phyloP scores from a whole-genome alignment of 495 filamentous ascomycete species.

The Daldinia loculata region DNA sequence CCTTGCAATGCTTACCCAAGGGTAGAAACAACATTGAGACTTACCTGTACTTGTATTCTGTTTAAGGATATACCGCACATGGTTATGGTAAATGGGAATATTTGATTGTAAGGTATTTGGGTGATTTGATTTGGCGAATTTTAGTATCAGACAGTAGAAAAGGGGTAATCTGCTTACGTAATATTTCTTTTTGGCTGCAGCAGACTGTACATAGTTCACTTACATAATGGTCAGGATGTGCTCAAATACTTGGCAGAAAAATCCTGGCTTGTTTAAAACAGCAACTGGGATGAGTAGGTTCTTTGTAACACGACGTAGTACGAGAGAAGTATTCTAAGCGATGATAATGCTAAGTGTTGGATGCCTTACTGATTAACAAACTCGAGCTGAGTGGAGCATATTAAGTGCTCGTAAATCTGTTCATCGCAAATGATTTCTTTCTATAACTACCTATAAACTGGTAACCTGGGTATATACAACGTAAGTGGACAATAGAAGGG shows the following conservation, averaged over 20 bases:
- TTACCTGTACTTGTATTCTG: no score
- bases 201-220: not conserved
- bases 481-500: constrained; percentile 24
- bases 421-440: constrained; percentile 17
- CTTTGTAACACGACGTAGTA: not conserved
- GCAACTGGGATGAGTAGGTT: not conserved
- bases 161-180: not conserved
- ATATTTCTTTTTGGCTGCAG: not conserved
- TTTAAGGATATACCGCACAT: no score
- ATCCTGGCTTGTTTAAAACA: not conserved
- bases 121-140: not conserved
- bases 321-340: not conserved
- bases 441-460: constrained; percentile 14
- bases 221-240: not conserved
- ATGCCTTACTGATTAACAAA: constrained; percentile 1
- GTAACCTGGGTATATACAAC: constrained; percentile 40
- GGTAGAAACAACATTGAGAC: no score
- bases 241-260: not conserved
- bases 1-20: no score
- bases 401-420: constrained; percentile 4
- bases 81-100: not conserved
- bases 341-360: not conserved
- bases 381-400: not conserved
- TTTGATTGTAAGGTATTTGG: not conserved
- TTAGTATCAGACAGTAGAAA: not conserved